phyloP scores from a whole-genome alignment of 306 rosid genomes.

The Medicago lupulina region DNA sequence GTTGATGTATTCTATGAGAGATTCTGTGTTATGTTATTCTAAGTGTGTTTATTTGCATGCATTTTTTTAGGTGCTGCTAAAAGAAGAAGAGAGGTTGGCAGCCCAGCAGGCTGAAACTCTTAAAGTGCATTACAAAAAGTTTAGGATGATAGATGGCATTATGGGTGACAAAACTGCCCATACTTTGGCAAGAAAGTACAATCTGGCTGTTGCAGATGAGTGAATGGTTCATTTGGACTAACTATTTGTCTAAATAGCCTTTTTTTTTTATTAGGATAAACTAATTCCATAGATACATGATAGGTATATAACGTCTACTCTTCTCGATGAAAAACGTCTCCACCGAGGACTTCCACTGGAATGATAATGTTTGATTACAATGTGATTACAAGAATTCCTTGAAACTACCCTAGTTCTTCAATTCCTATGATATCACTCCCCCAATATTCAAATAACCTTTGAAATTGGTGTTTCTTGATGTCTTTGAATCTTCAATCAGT shows the following conservation, averaged over 20 bases:
- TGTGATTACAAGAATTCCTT: no score
- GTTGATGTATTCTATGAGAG: slow-evolving; percentile 3
- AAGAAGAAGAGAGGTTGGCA: slow-evolving; percentile 72
- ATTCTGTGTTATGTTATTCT: slow-evolving; percentile 12
- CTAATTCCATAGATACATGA: slow-evolving; percentile 10
- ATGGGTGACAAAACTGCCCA: slow-evolving; percentile 65
- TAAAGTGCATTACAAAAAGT: slow-evolving; percentile 58
- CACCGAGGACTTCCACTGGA: no score
- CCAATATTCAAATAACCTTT: no score
- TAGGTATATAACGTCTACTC: no score
- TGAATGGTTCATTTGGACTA: slow-evolving; percentile 23
- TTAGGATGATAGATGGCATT: slow-evolving; percentile 56
- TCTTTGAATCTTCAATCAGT: no score
- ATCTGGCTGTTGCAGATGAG: slow-evolving; percentile 46
- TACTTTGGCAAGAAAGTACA: slow-evolving; percentile 57
- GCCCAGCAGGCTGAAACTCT: slow-evolving; percentile 62
- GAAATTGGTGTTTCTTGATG: no score
- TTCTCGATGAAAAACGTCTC: no score
- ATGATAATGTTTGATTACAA: no score
- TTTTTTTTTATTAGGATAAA: background rate
- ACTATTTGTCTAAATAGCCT: slow-evolving; percentile 10
- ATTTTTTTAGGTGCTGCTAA: slow-evolving; percentile 50
- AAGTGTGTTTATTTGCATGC: background rate
- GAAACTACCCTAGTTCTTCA: no score
- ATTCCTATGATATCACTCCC: no score